phyloP scores from a whole-genome alignment of 2,329 filamentous ascomycete species.

The Calonectria crousiana region DNA sequence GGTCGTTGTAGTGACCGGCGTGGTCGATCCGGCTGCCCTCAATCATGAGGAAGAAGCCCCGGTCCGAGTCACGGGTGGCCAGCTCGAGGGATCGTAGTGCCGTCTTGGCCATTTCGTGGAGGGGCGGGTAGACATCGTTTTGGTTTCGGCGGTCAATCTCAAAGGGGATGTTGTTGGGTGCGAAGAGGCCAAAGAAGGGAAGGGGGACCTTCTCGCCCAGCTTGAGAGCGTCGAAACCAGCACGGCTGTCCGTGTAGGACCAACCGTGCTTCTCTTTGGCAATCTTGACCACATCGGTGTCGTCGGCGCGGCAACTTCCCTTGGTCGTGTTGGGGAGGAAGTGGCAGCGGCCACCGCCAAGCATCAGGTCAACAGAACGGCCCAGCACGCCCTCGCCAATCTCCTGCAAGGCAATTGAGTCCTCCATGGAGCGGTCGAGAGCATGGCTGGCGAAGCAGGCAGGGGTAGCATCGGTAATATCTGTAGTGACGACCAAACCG shows the following conservation, averaged over 20 bases:
- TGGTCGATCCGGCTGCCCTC: conserved; percentile 97
- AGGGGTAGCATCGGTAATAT: conserved; percentile 95
- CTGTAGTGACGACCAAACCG: conserved; percentile 93
- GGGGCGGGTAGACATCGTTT: conserved; percentile 84
- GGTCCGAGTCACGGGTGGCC: conserved; percentile 85
- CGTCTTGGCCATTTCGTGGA: conserved; percentile 90
- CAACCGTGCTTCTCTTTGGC: conserved; percentile 83
- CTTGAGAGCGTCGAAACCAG: conserved; percentile 81
- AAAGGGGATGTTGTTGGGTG: conserved; percentile 85
- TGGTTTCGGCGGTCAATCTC: conserved; percentile 90
- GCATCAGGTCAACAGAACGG: conserved; percentile 88
- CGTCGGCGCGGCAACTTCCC: conserved; percentile 86
- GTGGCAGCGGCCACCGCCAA: conserved; percentile 93
- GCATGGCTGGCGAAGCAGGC: conserved; percentile 95
- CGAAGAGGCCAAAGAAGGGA: conserved; percentile 89
- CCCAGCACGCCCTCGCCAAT: conserved; percentile 89
- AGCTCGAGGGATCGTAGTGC: conserved; percentile 83
- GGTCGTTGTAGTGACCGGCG: conserved; percentile 88
- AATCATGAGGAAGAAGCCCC: conserved; percentile 99
- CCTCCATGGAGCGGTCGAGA: conserved; percentile 82
- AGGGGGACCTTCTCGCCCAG: conserved; percentile 77
- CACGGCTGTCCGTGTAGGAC: conserved; percentile 79
- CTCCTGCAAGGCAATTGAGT: conserved; percentile 93
- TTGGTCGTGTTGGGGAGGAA: conserved; percentile 86
- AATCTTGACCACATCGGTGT: conserved; percentile 78